Evolutionary conservation across 345 rosid genomes (phyloP).

Genomic region (Dovyalis caffra): DNA sequence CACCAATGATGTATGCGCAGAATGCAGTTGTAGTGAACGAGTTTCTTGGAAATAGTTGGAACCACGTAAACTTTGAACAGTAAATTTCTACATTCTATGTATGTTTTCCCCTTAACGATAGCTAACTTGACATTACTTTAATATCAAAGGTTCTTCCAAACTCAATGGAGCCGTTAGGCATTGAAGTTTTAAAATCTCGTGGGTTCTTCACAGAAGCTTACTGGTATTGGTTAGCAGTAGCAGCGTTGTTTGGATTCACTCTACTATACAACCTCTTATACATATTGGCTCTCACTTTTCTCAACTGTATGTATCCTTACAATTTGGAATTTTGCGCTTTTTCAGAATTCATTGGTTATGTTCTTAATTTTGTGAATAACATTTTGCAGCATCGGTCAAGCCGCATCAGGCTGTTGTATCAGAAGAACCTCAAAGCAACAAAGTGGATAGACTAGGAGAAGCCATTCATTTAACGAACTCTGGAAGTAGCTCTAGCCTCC

Average conservation of each 20-base stretch:
- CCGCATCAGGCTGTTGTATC: slow-evolving; percentile 38
- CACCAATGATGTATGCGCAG: slow-evolving; percentile 80
- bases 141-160: slow-evolving; percentile 22
- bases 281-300: slow-evolving; percentile 45
- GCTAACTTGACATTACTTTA: not conserved
- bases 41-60: slow-evolving; percentile 70
- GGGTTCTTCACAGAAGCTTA: slow-evolving; percentile 48
- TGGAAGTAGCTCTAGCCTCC: not conserved
- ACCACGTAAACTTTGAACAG: slow-evolving; percentile 21
- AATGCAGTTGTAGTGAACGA: slow-evolving; percentile 64
- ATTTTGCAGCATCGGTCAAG: slow-evolving; percentile 52
- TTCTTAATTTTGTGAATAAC: not conserved
- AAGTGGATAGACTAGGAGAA: not conserved
- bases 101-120: no score
- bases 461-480: slow-evolving; percentile 5
- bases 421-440: slow-evolving; percentile 19
- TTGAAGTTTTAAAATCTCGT: slow-evolving; percentile 38
- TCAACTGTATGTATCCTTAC: slow-evolving; percentile 42
- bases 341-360: not conserved
- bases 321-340: not conserved
- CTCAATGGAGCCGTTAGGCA: slow-evolving; percentile 42
- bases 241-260: slow-evolving; percentile 41
- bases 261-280: slow-evolving; percentile 43
- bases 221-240: slow-evolving; percentile 70
- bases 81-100: no score